Percentiles rank a stretch among this genome's conserved stretches.
Evolutionary conservation across 306 rosid species (phyloP).

Genomic region (Cicer judaicum): DNA sequence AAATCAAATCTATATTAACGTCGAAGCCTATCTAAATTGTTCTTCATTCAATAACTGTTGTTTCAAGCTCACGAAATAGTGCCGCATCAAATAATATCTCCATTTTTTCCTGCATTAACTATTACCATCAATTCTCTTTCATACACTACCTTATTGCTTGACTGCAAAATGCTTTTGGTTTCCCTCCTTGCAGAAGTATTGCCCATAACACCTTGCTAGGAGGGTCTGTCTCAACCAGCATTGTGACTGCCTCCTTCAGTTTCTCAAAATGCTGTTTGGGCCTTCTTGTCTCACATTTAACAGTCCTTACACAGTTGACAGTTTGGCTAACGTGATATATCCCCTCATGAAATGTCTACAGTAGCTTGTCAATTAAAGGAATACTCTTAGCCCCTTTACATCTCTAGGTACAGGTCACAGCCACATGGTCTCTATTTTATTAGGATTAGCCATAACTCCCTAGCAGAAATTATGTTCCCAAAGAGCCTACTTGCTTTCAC

Average conservation of each 20-base stretch:
- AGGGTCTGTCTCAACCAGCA: constrained; percentile 5
- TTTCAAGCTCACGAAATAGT: neutral
- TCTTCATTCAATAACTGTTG: neutral
- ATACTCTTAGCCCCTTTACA: neutral
- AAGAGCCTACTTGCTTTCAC: neutral
- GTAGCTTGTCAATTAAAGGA: neutral
- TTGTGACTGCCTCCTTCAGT: neutral
- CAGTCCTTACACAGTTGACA: neutral
- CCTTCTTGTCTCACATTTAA: neutral
- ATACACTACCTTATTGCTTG: neutral
- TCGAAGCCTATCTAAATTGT: neutral
- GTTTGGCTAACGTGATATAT: neutral
- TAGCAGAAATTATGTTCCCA: neutral
- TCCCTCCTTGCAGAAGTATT: constrained; percentile 5
- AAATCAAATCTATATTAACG: neutral
- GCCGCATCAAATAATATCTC: neutral
- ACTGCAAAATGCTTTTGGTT: neutral
- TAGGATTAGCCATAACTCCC: neutral
- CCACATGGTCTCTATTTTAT: neutral
- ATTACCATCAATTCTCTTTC: neutral
- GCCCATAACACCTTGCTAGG: neutral
- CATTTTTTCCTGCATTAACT: neutral
- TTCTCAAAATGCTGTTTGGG: neutral
- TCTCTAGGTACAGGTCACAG: neutral
- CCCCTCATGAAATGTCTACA: neutral